phyloP scores from a whole-genome alignment of 73 alveolate species.

The Effrenium voratum region DNA sequence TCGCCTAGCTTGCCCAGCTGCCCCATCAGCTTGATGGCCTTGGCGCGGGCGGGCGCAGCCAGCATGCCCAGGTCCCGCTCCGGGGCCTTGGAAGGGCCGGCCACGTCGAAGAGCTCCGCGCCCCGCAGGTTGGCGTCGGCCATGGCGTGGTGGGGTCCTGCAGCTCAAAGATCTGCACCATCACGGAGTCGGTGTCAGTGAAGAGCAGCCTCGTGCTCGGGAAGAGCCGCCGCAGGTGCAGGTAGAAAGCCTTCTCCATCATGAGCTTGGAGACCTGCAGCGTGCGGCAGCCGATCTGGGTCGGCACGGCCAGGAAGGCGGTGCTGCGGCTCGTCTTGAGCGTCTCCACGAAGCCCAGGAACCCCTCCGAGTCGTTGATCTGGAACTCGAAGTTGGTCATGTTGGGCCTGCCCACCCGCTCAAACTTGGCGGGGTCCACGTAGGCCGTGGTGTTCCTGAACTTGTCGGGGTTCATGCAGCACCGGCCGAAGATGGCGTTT shows the following conservation, averaged over 20 bases:
- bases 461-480: background rate
- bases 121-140: no score
- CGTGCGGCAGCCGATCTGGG: background rate
- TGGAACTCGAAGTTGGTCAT: background rate
- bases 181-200: background rate
- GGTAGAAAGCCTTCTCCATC: background rate
- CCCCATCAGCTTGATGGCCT: no score
- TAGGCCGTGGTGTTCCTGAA: background rate
- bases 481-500: background rate
- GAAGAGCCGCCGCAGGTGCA: background rate
- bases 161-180: background rate
- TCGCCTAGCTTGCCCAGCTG: no score
- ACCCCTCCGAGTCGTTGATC: background rate
- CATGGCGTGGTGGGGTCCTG: no score
- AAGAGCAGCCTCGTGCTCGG: background rate
- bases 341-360: background rate
- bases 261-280: background rate
- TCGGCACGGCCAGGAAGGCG: background rate
- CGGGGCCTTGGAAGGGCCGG: no score
- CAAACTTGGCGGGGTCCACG: background rate
- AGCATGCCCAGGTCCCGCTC: no score
- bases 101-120: no score
- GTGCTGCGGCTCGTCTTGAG: background rate
- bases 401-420: background rate
- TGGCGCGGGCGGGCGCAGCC: no score